These are phyloP conservation scores for Aspergillus sojae DNA, from an alignment of 2,329 filamentous ascomycete genomes.

Conservation along the genomic window DNA sequence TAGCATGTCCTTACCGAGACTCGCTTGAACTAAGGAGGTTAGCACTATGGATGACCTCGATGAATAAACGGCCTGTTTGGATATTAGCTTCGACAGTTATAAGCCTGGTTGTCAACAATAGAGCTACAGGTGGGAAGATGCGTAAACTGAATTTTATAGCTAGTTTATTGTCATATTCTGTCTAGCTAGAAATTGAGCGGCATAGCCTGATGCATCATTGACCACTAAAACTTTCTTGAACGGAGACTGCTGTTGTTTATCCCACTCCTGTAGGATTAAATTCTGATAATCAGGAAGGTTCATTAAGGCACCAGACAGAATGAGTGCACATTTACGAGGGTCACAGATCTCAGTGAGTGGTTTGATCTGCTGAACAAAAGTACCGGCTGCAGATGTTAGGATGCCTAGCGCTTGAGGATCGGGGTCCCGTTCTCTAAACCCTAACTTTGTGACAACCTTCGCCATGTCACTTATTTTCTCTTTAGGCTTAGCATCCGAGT, in stretches of 20 bases:
- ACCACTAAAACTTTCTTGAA: not conserved
- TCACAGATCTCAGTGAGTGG: conserved; percentile 19
- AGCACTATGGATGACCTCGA: not conserved
- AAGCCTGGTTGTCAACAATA: not conserved
- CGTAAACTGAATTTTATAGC: not conserved
- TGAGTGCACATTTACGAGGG: conserved; percentile 11
- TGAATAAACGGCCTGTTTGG: not conserved
- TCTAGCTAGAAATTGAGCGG: not conserved
- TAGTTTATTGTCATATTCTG: not conserved
- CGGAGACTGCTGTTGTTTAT: not conserved
- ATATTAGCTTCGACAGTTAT: not conserved
- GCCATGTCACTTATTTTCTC: not conserved
- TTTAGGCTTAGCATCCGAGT: not conserved
- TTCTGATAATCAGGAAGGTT: conserved; percentile 21
- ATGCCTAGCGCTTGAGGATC: not conserved
- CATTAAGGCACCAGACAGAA: conserved; percentile 26
- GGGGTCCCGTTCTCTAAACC: not conserved
- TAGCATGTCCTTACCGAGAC: no score
- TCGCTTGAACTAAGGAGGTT: no score
- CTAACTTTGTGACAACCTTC: not conserved
- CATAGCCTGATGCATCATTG: not conserved
- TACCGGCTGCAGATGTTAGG: not conserved
- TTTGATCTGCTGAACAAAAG: conserved; percentile 11
- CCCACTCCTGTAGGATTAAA: not conserved
- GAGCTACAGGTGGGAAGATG: not conserved